Base-by-base conservation (phyloP, 768 basidiomycete genomes). In the Crepidotus variabilis region DNA sequence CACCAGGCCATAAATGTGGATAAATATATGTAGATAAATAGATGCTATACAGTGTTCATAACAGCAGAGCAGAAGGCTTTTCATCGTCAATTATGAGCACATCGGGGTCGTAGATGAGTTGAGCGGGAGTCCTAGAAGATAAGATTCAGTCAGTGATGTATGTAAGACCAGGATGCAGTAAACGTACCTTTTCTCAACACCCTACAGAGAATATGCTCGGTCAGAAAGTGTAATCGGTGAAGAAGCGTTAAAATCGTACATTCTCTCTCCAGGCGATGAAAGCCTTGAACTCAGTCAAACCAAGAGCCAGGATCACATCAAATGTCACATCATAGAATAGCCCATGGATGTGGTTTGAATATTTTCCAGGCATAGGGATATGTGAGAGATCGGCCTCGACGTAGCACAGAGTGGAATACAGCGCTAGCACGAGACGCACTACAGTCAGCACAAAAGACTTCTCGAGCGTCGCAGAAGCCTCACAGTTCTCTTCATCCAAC, bases 211-310 rank as follows among this genome's bases (percentile, higher is more conserved):
- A 6, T 21, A 16, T 13, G 52, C 11, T 9, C 18, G 2, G 36
- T 16, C 1, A 45, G 13, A 1, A 18, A 14, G 23, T 2, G 9
- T 20, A 34, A 50, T 23, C 6, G 16, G 50, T 24, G 16, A 14
- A 46, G 6, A 21, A n/a, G 9, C 16, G 54, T 14, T 24, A 16
- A 43, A 16, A 56, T n/a, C 64, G 13, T 52, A 76, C 74, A 47
- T 72, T 59, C 51, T 80, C 78, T 46, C 58, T 65, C 80, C 80
- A 81, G 8, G 68, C 63, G 16, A 79, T 70, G 43, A 78, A 75
- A 0, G 78, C 78, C 53, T 77, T 72, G n/a, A 80, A 49, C 50
- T 81, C 79, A 0, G 79, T 77, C 39, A 72, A 47, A 0, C 80
- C 80, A 39, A 78, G 75, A 51, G 67, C 69, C 51, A 81, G 58